Evolutionary conservation across 2,329 filamentous ascomycete genomes (phyloP).

Genomic region (Lecanoromycetidae sp.): DNA sequence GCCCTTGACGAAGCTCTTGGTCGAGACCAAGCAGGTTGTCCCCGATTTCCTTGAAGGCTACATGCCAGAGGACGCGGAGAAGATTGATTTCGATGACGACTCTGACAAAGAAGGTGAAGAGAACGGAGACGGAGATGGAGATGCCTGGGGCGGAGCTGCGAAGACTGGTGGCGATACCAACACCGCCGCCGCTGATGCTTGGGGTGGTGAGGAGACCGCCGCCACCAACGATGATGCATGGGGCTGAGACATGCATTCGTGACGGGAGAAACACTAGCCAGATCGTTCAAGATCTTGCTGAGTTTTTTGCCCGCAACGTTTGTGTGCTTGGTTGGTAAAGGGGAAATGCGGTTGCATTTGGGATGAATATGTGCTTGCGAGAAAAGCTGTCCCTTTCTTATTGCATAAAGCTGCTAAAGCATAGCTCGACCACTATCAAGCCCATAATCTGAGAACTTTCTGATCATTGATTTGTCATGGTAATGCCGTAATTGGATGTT

Average conservation of each 20-base stretch:
- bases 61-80: constrained; percentile 30
- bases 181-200: constrained; percentile 4
- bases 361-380: too few species aligned
- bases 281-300: not conserved
- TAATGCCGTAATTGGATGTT: too few species aligned
- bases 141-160: constrained; percentile 4
- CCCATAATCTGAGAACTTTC: too few species aligned
- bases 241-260: not conserved
- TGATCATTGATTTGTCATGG: too few species aligned
- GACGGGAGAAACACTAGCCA: not conserved
- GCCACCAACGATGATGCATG: not conserved
- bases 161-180: not conserved
- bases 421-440: too few species aligned
- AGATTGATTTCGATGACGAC: constrained; percentile 42
- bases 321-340: too few species aligned
- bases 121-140: constrained; percentile 4
- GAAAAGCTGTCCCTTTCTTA: too few species aligned
- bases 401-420: too few species aligned
- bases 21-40: constrained; percentile 66
- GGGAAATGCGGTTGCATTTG: too few species aligned
- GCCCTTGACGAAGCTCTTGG: constrained; percentile 64
- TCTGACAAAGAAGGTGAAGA: constrained; percentile 35
- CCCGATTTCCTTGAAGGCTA: constrained; percentile 67
- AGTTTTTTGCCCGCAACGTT: too few species aligned
- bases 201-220: not conserved